Base-by-base conservation (phyloP, 2,329 filamentous ascomycete genomes). In the Blastomyces gilchristii region DNA sequence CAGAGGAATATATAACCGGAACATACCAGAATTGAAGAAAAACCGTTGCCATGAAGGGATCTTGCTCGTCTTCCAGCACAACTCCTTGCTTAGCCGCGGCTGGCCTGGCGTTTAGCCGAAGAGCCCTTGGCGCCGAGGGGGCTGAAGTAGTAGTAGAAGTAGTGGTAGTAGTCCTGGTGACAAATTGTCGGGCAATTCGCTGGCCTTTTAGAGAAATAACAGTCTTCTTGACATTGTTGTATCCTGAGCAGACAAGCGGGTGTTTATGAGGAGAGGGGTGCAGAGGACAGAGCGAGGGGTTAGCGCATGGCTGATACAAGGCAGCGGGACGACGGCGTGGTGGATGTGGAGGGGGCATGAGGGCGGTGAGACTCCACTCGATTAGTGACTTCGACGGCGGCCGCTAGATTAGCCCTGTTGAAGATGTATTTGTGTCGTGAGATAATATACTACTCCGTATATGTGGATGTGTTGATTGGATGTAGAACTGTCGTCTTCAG, bases 21-120 rank as follows among this genome's bases (percentile, higher is more conserved):
- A 71, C 75, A 67, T 75, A 79, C 77, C 77, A 79, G 68, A 75
- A 79, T 64, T 78, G 77, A 54, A 78, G 67, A 58, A 79, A 79
- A 66, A 75, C 77, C 54, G 76, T 70, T 8, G 76, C 73, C 77
- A 79, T 79, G 18, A 31, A 49, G 34, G 7, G 18, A 63, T 68
- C 63, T 43, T 71, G 68, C 50, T 65, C 65, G 45, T 71, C 69
- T 52, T 65, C 64, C 8, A n/a, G 25, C 25, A 2, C 31, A 50
- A 69, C 68, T 59, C 65, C 65, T 47, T 65, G 65, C 39, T 43
- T 39, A 58, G n/a, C 56, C 56, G n/a, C 39, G 47, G 9, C 37
- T 61, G 56, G 53, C 31, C 53, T 22, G 31, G 53, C 53, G 31
- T 8, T 34, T n/a, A 16, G 28, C 37, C 16, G 37, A 2, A 28